phyloP scores from a whole-genome alignment of 202 grass and related monocot genomes.

The Carex sylvatica region DNA sequence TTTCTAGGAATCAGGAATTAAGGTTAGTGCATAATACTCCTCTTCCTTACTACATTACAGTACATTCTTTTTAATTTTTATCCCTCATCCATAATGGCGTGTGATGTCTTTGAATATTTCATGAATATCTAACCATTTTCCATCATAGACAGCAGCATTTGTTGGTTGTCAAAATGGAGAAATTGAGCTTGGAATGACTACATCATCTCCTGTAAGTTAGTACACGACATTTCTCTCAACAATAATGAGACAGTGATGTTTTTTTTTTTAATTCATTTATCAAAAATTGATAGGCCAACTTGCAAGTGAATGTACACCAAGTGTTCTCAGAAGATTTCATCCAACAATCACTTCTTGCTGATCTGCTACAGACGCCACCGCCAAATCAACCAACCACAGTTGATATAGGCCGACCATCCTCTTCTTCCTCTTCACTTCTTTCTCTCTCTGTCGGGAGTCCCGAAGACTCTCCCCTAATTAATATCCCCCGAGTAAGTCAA shows the following conservation, averaged over 20 bases:
- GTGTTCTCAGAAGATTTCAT: slow-evolving; percentile 66
- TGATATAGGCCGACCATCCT: slow-evolving; percentile 29
- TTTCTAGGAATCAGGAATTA: slow-evolving; percentile 66
- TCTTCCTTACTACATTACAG: background rate
- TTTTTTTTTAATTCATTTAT: background rate
- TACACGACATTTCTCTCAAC: background rate
- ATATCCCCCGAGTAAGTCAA: slow-evolving; percentile 13
- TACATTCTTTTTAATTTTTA: slow-evolving; percentile 6
- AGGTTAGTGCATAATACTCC: slow-evolving; percentile 46
- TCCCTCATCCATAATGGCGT: background rate
- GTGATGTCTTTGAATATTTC: background rate
- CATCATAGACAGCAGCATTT: slow-evolving; percentile 59
- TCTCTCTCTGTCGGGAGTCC: slow-evolving; percentile 69
- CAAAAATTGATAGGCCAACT: slow-evolving; percentile 31
- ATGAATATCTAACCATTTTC: slow-evolving; percentile 11
- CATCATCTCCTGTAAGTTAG: background rate
- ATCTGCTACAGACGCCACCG: slow-evolving; percentile 29
- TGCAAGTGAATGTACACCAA: slow-evolving; percentile 49
- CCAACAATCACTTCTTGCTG: slow-evolving; percentile 45
- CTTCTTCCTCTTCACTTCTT: slow-evolving; percentile 56
- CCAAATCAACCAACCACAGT: background rate
- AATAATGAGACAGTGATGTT: background rate
- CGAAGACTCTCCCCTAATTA: slow-evolving; percentile 39
- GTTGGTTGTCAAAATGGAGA: slow-evolving; percentile 69
- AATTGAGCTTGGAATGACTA: slow-evolving; percentile 68